Evolutionary conservation across 306 rosid species (phyloP).

Genomic region (Lathyrus sativus): DNA sequence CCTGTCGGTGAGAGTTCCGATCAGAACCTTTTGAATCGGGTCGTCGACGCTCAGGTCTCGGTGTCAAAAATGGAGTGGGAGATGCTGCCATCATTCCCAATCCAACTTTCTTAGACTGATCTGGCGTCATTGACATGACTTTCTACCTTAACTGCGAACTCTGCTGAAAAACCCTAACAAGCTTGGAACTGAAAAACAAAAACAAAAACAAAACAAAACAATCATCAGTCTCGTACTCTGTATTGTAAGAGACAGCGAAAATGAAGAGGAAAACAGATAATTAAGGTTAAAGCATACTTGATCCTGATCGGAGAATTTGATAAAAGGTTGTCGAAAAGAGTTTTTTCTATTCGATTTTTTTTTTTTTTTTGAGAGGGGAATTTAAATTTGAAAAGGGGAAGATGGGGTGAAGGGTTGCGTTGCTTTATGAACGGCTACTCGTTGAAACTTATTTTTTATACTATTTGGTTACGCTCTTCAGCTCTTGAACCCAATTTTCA

Average conservation of each 20-base stretch:
- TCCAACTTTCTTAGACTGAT: conserved; percentile 75
- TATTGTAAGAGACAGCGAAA: background rate
- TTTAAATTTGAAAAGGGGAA: conserved; percentile 13
- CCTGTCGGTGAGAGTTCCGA: conserved; percentile 55
- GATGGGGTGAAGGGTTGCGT: background rate
- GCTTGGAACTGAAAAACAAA: background rate
- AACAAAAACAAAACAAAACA: too few species aligned
- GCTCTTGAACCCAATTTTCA: background rate
- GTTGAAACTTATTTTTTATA: background rate
- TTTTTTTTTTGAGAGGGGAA: background rate
- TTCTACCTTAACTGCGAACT: conserved; percentile 12
- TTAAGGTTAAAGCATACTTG: conserved; percentile 24
- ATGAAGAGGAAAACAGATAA: background rate
- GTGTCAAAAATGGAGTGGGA: conserved; percentile 85
- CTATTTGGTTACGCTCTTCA: background rate
- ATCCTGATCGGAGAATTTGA: conserved; percentile 42
- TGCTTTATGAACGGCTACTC: background rate
- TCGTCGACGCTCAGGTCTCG: conserved; percentile 87
- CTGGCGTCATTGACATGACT: conserved; percentile 73
- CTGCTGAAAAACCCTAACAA: conserved; percentile 25
- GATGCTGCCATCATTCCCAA: conserved; percentile 62
- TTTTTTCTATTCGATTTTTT: conserved; percentile 6
- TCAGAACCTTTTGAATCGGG: conserved; percentile 63
- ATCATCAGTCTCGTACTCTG: too few species aligned
- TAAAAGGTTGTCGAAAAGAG: conserved; percentile 35